Base-by-base conservation (phyloP, 352 stramenopile species). In the Phytopythium oedochilum region DNA sequence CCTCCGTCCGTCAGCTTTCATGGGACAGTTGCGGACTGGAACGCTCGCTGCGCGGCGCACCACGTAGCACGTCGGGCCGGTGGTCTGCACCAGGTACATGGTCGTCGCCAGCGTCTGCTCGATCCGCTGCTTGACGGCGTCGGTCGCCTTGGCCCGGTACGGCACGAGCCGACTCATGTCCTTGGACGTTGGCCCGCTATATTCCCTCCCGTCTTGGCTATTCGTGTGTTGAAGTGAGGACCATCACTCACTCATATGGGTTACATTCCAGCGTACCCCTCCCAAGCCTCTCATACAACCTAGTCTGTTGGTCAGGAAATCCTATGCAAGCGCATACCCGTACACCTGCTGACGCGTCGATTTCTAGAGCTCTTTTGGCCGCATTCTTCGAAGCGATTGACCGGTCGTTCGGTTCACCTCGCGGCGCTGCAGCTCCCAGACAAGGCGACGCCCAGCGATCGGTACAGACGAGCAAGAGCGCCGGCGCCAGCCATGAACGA, bases 51-150 rank as follows among this genome's bases (percentile, higher is more conserved):
- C 42, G 45, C 48, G 53, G 58, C 12, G 35, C 53, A 88, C 84
- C 53, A 94, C 78, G 43, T 89, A 92, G 17, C 76, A 89, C 26
- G 84, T 94, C 32, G 82, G 82, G 1, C 84, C 81, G 0, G 66
- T 83, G 10, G 79, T 91, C 70, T 90, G 79, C 48, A 92, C 79
- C 23, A 94, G 64, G 50, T 92, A 94, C 82, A 94, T 88, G 5
- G 82, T 92, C 15, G 60, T 75, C 23, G 28, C 59, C 3, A 87
- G 63, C 47, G 75, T 91, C 61, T 88, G 53, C 38, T 89, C 73
- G 32, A 94, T 91, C 36, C 78, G 75, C 53, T 67, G 44, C 29
- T 67, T 66, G 38, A 91, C 60, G 2, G 65, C 43, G 28, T 71
- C 68, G 0, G 84, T 60, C n/a, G 57, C 60, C 57, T 91, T 94